Conservation (phyloP, 345 rosid species). For the Noccaea caerulescens region DNA sequence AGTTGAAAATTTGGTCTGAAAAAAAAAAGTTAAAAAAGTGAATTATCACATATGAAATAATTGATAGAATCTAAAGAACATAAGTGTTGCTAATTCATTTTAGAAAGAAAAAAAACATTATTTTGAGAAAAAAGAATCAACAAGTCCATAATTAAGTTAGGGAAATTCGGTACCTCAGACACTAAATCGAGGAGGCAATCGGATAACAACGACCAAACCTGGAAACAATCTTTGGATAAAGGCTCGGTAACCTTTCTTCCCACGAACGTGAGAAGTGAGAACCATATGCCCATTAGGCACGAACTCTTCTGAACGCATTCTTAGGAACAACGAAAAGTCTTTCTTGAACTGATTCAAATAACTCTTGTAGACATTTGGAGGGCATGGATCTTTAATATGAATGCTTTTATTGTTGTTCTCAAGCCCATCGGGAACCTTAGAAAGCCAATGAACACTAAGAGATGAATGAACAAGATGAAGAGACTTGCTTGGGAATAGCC, state of each 20-base stretch:
- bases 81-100: no score
- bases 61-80: no score
- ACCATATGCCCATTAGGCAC: conserved; percentile 47
- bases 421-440: conserved; percentile 32
- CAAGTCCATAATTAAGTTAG: no score
- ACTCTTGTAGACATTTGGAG: conserved; percentile 39
- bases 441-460: conserved; percentile 46
- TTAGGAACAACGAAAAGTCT: conserved; percentile 52
- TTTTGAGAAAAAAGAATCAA: no score
- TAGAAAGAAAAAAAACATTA: no score
- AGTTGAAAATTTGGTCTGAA: no score
- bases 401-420: conserved; percentile 35
- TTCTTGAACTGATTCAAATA: conserved; percentile 48
- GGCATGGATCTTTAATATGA: conserved; percentile 39
- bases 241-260: conserved; percentile 45
- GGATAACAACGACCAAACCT: conserved; percentile 40
- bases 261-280: conserved; percentile 39
- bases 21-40: no score
- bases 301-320: conserved; percentile 47
- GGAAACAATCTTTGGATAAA: conserved; percentile 33
- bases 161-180: conserved; percentile 22
- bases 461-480: conserved; percentile 46
- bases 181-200: conserved; percentile 45
- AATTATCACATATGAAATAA: no score
- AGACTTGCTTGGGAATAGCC: conserved; percentile 42